These are phyloP conservation scores for Phytophthora pisi DNA, from an alignment of 352 stramenopile species.

Conservation along the genomic window DNA sequence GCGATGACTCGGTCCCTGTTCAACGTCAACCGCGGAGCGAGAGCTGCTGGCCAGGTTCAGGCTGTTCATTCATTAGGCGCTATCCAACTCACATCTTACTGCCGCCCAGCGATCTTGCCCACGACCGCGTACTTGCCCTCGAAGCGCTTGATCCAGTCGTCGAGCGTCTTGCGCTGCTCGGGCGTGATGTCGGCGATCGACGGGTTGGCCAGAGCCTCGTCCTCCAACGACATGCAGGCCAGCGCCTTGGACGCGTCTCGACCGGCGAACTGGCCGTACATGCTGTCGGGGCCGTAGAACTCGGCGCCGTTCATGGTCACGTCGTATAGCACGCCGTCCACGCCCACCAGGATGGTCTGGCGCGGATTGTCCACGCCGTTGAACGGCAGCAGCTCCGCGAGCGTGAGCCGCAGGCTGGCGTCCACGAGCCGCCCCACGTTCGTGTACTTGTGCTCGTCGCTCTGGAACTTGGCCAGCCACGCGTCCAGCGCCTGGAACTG, in stretches of 20 bases:
- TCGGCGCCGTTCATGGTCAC: conserved; percentile 86
- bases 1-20: conserved; percentile 17
- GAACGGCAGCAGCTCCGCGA: conserved; percentile 71
- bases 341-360: conserved; percentile 89
- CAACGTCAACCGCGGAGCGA: conserved; percentile 13
- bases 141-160: conserved; percentile 95
- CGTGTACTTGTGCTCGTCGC: conserved; percentile 87
- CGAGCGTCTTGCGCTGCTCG: conserved; percentile 88
- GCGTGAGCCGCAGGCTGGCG: conserved; percentile 40
- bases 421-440: conserved; percentile 90
- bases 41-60: not conserved
- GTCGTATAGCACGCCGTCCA: conserved; percentile 93
- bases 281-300: conserved; percentile 92
- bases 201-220: conserved; percentile 86
- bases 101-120: conserved; percentile 44
- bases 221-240: conserved; percentile 95
- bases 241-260: conserved; percentile 92
- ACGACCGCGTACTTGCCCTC: conserved; percentile 93
- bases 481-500: conserved; percentile 51
- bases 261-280: conserved; percentile 95
- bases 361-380: conserved; percentile 71
- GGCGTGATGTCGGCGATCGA: conserved; percentile 81
- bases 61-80: conserved; percentile 13
- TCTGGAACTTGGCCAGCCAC: conserved; percentile 87
- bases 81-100: conserved; percentile 7